Evolutionary conservation across 176 grass and related monocot species (phyloP), one percentile per base, ranked within the genome.

Genomic region (Oryza punctata): DNA sequence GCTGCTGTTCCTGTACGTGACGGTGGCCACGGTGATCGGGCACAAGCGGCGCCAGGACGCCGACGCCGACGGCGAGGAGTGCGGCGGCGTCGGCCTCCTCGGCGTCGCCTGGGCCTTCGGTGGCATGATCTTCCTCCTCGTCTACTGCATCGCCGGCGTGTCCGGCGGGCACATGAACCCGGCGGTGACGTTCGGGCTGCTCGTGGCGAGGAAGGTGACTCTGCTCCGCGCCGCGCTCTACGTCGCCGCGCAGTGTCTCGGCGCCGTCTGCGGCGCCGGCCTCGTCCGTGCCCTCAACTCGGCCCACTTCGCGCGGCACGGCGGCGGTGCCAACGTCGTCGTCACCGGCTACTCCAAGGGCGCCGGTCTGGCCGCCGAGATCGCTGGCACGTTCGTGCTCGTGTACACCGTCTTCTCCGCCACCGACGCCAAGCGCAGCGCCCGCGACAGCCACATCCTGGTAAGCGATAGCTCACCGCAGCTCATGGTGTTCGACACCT

Each of bases 371-470:
- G 87, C 70, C 27, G 84, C 87, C 24, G 81, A 93, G 84, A 75
- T 87, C 16, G 45, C 73, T 54, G 91, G 85, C 82, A 93, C 77
- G 8, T 87, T 87, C 37, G 37, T 90, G 41, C 91, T 88, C 35
- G 80, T 90, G 10, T 87, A 92, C 84, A 87, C 91, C 43, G 70
- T 92, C 68, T 77, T 81, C 54, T 92, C 91, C 32, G 87, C 87
- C 47, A 93, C 84, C 45, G 84, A 90, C 46, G 60, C 80, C 40
- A 90, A 90, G 82, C 77, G 84, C 69, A 89, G 44, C 68, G 87
- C 91, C 24, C 72, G 77, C 8, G 91, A 93, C 44, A 83, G 61
- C 60, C 87, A 90, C 82, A 65, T 85, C 57, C 91, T 77, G 60
- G 87, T 92, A 50, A 74, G 29, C 15, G 23, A 25, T 33, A 33